Conservation (phyloP, 306 rosid genomes). For the Trifolium repens region DNA sequence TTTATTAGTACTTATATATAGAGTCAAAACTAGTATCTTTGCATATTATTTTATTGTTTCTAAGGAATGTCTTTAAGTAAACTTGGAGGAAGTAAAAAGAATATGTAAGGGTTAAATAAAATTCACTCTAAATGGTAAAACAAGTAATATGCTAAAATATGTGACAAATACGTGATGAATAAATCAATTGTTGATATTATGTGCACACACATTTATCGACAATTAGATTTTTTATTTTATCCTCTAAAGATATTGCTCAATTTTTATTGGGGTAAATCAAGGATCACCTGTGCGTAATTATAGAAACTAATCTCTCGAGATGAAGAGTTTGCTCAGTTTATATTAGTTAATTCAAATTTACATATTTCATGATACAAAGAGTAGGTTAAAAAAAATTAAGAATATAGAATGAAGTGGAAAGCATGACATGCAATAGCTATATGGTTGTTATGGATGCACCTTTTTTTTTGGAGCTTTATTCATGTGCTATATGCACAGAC, state of each 20-base stretch:
- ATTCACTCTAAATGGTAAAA: neutral
- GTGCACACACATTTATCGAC: neutral
- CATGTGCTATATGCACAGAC: neutral
- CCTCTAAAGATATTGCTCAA: neutral
- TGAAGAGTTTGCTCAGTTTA: neutral
- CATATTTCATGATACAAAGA: neutral
- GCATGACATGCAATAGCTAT: conserved; percentile 27
- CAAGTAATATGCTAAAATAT: neutral
- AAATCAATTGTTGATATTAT: too few relatives aligned
- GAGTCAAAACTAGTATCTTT: neutral
- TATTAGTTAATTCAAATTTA: neutral
- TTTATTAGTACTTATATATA: conserved; percentile 13
- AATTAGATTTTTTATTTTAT: neutral
- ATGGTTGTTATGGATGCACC: neutral
- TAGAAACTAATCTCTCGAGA: too few relatives aligned
- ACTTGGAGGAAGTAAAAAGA: conserved; percentile 6
- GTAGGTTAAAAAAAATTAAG: neutral
- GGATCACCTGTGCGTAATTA: too few relatives aligned
- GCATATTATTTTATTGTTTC: conserved; percentile 21
- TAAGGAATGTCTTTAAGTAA: neutral
- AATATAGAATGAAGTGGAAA: conserved; percentile 30
- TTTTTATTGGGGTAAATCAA: too few relatives aligned
- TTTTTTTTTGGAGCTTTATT: neutral
- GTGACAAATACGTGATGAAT: neutral
- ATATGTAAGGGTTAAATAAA: neutral